These are phyloP conservation scores for Aegilops umbellulata DNA, from an alignment of 176 grass and related monocot genomes.

Conservation along the genomic window DNA sequence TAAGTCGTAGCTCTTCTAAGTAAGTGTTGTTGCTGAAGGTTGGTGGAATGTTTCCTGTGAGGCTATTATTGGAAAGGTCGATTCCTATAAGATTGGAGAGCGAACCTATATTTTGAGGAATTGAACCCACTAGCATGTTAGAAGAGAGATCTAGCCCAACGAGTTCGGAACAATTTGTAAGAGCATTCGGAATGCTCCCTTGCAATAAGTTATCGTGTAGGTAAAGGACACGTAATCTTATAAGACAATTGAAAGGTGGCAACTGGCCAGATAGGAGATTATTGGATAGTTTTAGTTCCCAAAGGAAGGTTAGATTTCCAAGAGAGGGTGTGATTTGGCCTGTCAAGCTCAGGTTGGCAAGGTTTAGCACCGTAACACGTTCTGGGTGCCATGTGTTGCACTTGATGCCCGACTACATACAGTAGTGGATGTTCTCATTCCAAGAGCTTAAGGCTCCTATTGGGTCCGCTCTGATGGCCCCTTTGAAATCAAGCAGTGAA, in stretches of 20 bases:
- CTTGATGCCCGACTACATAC: neutral
- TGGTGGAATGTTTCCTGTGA: neutral
- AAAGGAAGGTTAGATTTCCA: neutral
- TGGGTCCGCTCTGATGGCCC: neutral
- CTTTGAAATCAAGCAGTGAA: neutral
- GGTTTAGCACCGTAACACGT: neutral
- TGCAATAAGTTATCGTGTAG: neutral
- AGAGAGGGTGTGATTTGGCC: neutral
- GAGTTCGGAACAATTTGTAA: neutral
- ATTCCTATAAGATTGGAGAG: neutral
- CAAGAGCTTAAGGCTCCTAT: neutral
- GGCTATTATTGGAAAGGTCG: neutral
- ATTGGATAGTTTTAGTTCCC: accelerated
- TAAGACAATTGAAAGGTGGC: neutral
- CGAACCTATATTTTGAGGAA: neutral
- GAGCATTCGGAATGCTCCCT: neutral
- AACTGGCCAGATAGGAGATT: neutral
- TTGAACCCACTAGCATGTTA: neutral
- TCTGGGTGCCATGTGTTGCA: neutral
- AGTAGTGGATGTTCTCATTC: neutral
- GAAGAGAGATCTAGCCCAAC: accelerated
- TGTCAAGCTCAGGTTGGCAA: neutral
- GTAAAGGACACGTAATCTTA: neutral
- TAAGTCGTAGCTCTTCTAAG: neutral
- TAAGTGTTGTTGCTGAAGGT: neutral